phyloP scores from a whole-genome alignment of 106 monocot species.

The Apostasia ramifera region DNA sequence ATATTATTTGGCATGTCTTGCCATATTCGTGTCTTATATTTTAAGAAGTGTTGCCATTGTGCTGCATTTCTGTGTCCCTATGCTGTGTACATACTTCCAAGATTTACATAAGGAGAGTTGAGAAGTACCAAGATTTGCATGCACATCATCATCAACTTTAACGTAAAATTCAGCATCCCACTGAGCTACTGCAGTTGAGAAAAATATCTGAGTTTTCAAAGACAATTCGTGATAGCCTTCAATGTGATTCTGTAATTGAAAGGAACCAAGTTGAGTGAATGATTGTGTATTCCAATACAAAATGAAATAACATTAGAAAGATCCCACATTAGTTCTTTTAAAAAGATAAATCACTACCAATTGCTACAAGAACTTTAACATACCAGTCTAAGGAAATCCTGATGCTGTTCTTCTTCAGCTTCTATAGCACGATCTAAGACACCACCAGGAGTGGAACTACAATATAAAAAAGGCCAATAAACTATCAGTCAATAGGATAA shows the following conservation, averaged over 20 bases:
- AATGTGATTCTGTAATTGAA: slow-evolving; percentile 12
- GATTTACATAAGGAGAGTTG: too few species aligned
- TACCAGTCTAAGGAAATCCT: slow-evolving; percentile 24
- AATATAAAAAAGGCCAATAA: not conserved
- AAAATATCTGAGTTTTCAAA: slow-evolving; percentile 18
- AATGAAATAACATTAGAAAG: not conserved
- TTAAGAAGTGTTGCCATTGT: not conserved
- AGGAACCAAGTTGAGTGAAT: not conserved
- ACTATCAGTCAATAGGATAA: not conserved
- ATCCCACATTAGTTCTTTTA: too few species aligned
- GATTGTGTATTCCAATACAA: not conserved
- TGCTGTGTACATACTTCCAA: too few species aligned
- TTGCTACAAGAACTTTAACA: not conserved
- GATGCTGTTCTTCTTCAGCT: slow-evolving; percentile 15
- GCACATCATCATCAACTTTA: slow-evolving; percentile 30
- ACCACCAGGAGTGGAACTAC: slow-evolving; percentile 20
- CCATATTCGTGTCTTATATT: too few species aligned
- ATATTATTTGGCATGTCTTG: not conserved
- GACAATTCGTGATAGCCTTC: slow-evolving; percentile 22
- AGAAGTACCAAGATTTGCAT: slow-evolving; percentile 17
- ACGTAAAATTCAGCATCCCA: slow-evolving; percentile 33
- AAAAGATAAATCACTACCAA: not conserved
- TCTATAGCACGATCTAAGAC: slow-evolving; percentile 18
- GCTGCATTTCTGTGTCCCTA: too few species aligned
- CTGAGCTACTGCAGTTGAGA: slow-evolving; percentile 14